Conservation (phyloP, 352 stramenopile species). For the Stephanocyclus meneghinianus region DNA sequence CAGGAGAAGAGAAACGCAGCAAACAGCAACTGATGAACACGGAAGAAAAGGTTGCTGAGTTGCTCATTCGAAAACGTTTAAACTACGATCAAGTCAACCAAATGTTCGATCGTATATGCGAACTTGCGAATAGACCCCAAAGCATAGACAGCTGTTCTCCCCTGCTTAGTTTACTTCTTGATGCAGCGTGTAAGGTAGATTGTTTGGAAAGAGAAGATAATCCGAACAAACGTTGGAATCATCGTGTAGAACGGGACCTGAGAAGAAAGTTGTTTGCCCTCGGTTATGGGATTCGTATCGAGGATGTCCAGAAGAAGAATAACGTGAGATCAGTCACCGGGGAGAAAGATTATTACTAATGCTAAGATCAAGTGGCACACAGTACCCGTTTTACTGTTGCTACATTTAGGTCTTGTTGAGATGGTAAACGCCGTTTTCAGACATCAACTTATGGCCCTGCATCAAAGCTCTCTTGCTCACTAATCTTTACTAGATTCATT, state of each 20-base stretch:
- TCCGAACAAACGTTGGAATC: conserved; percentile 78
- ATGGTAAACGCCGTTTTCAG: too few relatives aligned
- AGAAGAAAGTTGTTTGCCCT: conserved; percentile 67
- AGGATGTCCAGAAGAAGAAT: conserved; percentile 54
- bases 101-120: conserved; percentile 70
- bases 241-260: conserved; percentile 64
- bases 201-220: conserved; percentile 71
- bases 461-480: too few relatives aligned
- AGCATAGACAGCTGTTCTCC: conserved; percentile 57
- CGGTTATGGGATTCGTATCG: conserved; percentile 68
- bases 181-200: conserved; percentile 70
- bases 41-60: conserved; percentile 55
- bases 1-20: conserved; percentile 5
- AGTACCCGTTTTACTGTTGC: not conserved
- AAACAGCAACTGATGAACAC: conserved; percentile 64
- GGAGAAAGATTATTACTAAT: conserved; percentile 49
- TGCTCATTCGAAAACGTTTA: conserved; percentile 58
- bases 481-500: too few relatives aligned
- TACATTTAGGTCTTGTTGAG: not conserved
- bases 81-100: conserved; percentile 67
- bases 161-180: conserved; percentile 69
- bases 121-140: conserved; percentile 44
- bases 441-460: too few relatives aligned
- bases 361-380: not conserved
- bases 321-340: conserved; percentile 36